phyloP scores from a whole-genome alignment of 2,329 filamentous ascomycete species.

The Scopulariopsis brevicaulis region DNA sequence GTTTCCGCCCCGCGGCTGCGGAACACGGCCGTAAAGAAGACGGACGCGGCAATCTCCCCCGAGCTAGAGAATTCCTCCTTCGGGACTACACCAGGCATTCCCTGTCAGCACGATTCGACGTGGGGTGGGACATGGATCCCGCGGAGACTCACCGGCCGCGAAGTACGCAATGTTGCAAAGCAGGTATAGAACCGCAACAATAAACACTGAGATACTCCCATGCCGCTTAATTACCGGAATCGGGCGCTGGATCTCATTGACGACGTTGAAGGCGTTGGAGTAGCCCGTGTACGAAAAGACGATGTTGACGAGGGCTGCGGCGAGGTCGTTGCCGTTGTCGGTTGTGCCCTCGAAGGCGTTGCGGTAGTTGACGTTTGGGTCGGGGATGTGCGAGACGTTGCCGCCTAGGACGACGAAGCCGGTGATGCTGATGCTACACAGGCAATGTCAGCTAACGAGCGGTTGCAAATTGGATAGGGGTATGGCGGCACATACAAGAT shows the following conservation, averaged over 20 bases:
- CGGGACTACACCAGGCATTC: conserved; percentile 20
- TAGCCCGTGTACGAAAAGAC: conserved; percentile 48
- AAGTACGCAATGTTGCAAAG: conserved; percentile 52
- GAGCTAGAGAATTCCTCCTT: conserved; percentile 41
- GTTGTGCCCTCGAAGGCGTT: conserved; percentile 23
- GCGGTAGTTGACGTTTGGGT: conserved; percentile 22
- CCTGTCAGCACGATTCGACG: neutral
- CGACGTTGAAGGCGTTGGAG: conserved; percentile 48
- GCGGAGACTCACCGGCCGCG: conserved; percentile 26
- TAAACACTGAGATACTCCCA: conserved; percentile 34
- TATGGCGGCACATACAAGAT: conserved; percentile 27
- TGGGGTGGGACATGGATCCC: neutral
- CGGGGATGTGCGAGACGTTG: conserved; percentile 15
- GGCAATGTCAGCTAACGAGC: neutral
- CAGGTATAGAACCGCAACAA: conserved; percentile 43
- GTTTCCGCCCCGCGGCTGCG: conserved; percentile 33
- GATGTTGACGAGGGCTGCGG: conserved; percentile 43
- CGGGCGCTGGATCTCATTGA: conserved; percentile 51
- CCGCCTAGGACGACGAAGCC: conserved; percentile 48
- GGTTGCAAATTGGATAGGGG: neutral
- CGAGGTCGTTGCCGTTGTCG: conserved; percentile 21
- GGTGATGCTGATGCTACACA: conserved; percentile 34
- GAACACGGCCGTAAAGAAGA: conserved; percentile 50
- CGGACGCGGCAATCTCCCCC: conserved; percentile 39
- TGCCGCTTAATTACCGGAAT: conserved; percentile 39